A percentile compares a stretch with the other conserved stretches of the same genome.
phyloP scores from a whole-genome alignment of 164 flowering plant species.

The Dillenia suffruticosa region DNA sequence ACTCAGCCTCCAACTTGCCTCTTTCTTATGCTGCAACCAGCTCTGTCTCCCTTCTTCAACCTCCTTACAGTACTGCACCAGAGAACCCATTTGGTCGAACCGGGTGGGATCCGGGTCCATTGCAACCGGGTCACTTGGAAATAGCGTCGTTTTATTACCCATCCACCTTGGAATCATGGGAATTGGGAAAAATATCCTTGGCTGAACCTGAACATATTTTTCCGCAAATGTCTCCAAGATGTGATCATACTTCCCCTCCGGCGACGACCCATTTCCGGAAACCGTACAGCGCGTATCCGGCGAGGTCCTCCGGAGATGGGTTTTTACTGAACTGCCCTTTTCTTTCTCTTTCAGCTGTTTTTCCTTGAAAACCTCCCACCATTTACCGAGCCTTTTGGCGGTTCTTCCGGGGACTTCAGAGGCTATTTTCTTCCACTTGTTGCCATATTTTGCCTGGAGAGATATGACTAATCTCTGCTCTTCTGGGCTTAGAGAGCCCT shows the following conservation, averaged over 20 bases:
- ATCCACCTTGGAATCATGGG: slow-evolving; percentile 13
- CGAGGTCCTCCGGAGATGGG: neutral
- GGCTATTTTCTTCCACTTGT: slow-evolving; percentile 53
- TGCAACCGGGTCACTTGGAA: slow-evolving; percentile 14
- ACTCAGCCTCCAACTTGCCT: slow-evolving; percentile 38
- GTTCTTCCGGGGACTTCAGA: slow-evolving; percentile 49
- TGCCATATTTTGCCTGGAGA: slow-evolving; percentile 49
- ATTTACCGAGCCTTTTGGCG: slow-evolving; percentile 46
- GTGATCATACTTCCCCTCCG: slow-evolving; percentile 32
- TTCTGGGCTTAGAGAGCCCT: slow-evolving; percentile 36
- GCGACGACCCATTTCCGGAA: neutral
- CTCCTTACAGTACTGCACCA: slow-evolving; percentile 28
- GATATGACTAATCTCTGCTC: slow-evolving; percentile 39
- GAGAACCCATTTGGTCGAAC: slow-evolving; percentile 1
- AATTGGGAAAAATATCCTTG: neutral
- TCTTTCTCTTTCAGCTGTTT: slow-evolving; percentile 29
- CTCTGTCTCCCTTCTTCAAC: slow-evolving; percentile 30
- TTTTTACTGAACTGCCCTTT: neutral
- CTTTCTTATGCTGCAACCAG: slow-evolving; percentile 42
- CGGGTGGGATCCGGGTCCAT: neutral
- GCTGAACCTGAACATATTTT: slow-evolving; percentile 26
- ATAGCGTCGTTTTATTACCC: slow-evolving; percentile 1
- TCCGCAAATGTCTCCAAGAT: slow-evolving; percentile 46
- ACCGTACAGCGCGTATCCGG: neutral
- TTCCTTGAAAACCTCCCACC: slow-evolving; percentile 60